Evolutionary conservation across 2,329 filamentous ascomycete genomes (phyloP).

Genomic region (Juglanconis oblonga): DNA sequence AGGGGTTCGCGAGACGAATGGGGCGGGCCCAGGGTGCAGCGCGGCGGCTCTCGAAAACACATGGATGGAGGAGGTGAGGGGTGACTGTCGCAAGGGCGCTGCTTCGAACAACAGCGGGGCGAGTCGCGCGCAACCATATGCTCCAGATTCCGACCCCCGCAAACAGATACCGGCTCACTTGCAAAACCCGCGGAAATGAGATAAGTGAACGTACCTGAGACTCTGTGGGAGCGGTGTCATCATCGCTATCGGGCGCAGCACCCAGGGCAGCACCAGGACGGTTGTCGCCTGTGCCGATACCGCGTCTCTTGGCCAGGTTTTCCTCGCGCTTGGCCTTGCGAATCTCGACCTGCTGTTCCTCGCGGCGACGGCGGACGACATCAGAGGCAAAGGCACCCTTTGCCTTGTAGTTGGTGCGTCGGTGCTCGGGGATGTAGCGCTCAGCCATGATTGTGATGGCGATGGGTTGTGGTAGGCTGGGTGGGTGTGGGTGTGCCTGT

Average conservation of each 20-base stretch:
- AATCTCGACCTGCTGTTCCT: constrained; percentile 99
- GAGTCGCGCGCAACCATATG: not conserved
- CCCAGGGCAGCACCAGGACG: constrained; percentile 79
- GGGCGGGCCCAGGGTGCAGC: constrained; percentile 6
- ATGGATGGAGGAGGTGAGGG: constrained; percentile 15
- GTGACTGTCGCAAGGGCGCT: constrained; percentile 7
- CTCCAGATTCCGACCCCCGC: not conserved
- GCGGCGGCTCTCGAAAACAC: not conserved
- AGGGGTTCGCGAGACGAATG: constrained; percentile 3
- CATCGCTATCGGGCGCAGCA: constrained; percentile 92
- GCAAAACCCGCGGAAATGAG: constrained; percentile 8
- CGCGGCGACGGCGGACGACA: constrained; percentile 94
- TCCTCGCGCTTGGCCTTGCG: constrained; percentile 98
- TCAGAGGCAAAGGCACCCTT: constrained; percentile 99
- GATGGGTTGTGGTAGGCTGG: constrained; percentile 1
- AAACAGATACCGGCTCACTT: constrained; percentile 11
- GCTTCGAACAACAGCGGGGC: not conserved
- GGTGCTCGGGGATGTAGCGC: constrained; percentile 98
- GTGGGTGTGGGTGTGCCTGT: not conserved
- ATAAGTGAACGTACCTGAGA: constrained; percentile 69
- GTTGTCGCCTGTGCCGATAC: constrained; percentile 79
- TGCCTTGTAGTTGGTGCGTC: constrained; percentile 98
- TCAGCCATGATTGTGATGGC: constrained; percentile 75
- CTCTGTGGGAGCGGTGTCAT: constrained; percentile 93
- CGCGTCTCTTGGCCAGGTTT: constrained; percentile 96